Evolutionary conservation across 2,329 filamentous ascomycete genomes (phyloP).

Genomic region (Alternaria brassicicola): DNA sequence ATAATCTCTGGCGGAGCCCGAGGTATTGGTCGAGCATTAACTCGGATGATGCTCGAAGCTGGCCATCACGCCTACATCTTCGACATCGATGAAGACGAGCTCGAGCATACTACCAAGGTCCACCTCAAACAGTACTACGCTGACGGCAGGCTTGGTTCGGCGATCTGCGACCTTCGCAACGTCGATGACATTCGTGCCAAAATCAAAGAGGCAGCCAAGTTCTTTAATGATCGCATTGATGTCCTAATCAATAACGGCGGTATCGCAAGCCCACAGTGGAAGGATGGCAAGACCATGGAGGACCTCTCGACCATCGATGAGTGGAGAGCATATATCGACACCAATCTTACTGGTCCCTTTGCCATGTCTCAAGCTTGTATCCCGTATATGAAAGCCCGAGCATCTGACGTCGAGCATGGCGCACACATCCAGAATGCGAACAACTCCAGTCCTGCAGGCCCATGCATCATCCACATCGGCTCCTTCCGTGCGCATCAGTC

Average conservation of each 20-base stretch:
- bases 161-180: conserved; percentile 54
- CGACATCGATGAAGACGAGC: conserved; percentile 50
- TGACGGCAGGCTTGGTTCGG: conserved; percentile 43
- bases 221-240: conserved; percentile 51
- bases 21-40: conserved; percentile 57
- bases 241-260: conserved; percentile 49
- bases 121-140: conserved; percentile 48
- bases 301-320: conserved; percentile 51
- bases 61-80: conserved; percentile 57
- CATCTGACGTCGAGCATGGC: conserved; percentile 31
- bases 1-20: conserved; percentile 53
- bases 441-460: conserved; percentile 42
- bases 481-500: conserved; percentile 55
- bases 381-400: conserved; percentile 53
- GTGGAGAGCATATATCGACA: conserved; percentile 56
- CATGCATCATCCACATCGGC: conserved; percentile 56
- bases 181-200: conserved; percentile 50
- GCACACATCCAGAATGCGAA: conserved; percentile 34
- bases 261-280: conserved; percentile 51
- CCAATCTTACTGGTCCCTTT: conserved; percentile 56
- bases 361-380: conserved; percentile 56
- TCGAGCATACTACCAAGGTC: conserved; percentile 48
- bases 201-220: conserved; percentile 51
- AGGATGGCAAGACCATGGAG: conserved; percentile 55
- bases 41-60: conserved; percentile 53